Conservation (phyloP, 257 asterid genomes). For the Solanum bukasovii region DNA sequence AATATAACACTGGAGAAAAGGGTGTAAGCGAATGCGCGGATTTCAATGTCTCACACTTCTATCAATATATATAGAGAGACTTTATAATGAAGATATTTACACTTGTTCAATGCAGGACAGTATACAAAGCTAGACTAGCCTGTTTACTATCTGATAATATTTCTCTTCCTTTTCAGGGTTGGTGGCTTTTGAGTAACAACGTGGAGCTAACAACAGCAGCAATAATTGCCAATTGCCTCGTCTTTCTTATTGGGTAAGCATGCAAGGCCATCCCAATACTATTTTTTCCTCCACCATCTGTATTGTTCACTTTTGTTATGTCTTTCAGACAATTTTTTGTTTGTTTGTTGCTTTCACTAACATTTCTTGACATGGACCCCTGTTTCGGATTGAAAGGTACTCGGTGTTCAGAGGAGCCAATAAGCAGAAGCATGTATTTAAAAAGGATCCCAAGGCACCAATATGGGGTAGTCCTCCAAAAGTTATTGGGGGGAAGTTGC, state of each 20-base stretch:
- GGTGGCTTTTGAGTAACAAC: constrained; percentile 83
- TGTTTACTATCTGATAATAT: not conserved
- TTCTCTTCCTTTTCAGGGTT: constrained; percentile 39
- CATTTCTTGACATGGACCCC: constrained; percentile 5
- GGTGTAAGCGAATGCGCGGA: not conserved
- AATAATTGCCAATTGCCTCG: constrained; percentile 70
- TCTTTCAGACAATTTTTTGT: not conserved
- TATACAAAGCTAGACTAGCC: not conserved
- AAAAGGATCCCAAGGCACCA: constrained; percentile 73
- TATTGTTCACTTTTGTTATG: not conserved
- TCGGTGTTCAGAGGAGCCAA: constrained; percentile 93
- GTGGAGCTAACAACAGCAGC: constrained; percentile 75
- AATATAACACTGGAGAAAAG: not conserved
- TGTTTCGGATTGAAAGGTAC: constrained; percentile 47
- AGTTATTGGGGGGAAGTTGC: constrained; percentile 90
- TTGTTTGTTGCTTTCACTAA: not conserved
- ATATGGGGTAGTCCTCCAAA: constrained; percentile 95
- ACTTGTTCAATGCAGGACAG: not conserved
- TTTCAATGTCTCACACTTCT: not conserved
- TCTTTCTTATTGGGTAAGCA: constrained; percentile 61
- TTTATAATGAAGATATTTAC: not conserved
- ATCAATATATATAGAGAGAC: not conserved
- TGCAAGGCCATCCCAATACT: not conserved
- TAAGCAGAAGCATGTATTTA: constrained; percentile 85
- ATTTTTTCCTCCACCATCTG: not conserved